These are phyloP conservation scores for Coelastrella sp. DNA, from an alignment of 139 green algal genomes.

Conservation along the genomic window DNA sequence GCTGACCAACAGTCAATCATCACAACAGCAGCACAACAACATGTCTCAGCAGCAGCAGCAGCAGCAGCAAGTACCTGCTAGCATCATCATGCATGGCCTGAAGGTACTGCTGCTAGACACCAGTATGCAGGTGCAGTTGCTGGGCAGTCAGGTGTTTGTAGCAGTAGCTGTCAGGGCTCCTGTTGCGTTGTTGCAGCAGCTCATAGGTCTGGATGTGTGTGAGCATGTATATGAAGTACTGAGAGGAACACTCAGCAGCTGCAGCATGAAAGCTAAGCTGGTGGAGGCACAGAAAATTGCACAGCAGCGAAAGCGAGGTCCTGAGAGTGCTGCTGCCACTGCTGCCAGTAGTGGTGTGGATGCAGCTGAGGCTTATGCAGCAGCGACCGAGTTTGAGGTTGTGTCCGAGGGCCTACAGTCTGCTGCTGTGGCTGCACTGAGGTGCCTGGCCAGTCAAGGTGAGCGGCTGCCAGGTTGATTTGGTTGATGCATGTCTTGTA, in stretches of 20 bases:
- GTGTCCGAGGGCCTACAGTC: conserved; percentile 21
- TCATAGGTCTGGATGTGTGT: conserved; percentile 4
- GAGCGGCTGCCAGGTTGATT: not conserved
- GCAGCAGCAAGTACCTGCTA: not conserved
- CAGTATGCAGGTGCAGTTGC: not conserved
- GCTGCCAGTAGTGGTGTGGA: not conserved
- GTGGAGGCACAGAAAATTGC: not conserved
- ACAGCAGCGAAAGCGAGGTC: not conserved
- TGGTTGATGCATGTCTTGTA: not conserved
- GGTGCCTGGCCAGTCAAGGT: conserved; percentile 19
- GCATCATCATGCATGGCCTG: not conserved
- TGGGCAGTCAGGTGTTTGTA: not conserved
- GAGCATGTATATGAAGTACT: conserved; percentile 41
- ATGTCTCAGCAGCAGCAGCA: not conserved
- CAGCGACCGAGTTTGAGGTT: conserved; percentile 3
- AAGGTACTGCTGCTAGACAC: not conserved
- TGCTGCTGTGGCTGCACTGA: conserved; percentile 19
- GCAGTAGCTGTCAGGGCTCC: not conserved
- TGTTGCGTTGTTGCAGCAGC: conserved; percentile 20
- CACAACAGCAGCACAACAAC: conserved; percentile 2
- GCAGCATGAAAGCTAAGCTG: not conserved
- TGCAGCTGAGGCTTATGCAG: no score
- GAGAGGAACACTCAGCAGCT: conserved; percentile 20
- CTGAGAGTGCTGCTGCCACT: not conserved
- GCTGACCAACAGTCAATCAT: not conserved